phyloP scores from a whole-genome alignment of 73 alveolate species.

The Urostyla sp. region DNA sequence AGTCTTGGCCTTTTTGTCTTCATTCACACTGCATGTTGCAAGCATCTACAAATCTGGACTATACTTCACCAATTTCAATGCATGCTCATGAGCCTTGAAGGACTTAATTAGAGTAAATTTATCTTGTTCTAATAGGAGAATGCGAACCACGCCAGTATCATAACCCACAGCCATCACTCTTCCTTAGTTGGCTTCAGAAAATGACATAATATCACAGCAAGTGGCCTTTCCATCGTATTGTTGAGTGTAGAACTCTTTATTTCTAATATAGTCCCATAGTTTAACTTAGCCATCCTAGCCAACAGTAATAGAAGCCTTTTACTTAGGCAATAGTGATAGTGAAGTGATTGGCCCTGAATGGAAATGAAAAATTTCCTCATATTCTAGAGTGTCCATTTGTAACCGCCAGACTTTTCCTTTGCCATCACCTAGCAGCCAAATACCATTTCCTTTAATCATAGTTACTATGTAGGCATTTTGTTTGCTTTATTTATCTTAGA shows the following conservation, averaged over 20 bases:
- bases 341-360: constrained; percentile 88
- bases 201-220: constrained; percentile 80
- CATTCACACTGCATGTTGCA: constrained; percentile 76
- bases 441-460: constrained; percentile 84
- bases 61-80: constrained; percentile 70
- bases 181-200: constrained; percentile 79
- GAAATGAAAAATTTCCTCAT: constrained; percentile 79
- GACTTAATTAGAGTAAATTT: constrained; percentile 71
- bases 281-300: constrained; percentile 94
- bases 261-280: constrained; percentile 88
- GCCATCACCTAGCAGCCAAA: constrained; percentile 95
- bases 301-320: constrained; percentile 89
- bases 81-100: constrained; percentile 82
- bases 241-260: constrained; percentile 80
- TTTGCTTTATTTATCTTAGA: constrained; percentile 74
- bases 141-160: constrained; percentile 82
- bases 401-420: constrained; percentile 93
- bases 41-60: constrained; percentile 73
- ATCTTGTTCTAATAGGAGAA: constrained; percentile 66
- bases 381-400: constrained; percentile 77
- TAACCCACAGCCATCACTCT: constrained; percentile 87
- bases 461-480: constrained; percentile 83
- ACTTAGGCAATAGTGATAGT: constrained; percentile 77
- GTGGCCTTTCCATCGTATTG: constrained; percentile 79
- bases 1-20: too few species aligned